Evolutionary conservation across 768 basidiomycete genomes (phyloP), one percentile per base, ranked within the genome.

Genomic region (Glaciozyma martinii): DNA sequence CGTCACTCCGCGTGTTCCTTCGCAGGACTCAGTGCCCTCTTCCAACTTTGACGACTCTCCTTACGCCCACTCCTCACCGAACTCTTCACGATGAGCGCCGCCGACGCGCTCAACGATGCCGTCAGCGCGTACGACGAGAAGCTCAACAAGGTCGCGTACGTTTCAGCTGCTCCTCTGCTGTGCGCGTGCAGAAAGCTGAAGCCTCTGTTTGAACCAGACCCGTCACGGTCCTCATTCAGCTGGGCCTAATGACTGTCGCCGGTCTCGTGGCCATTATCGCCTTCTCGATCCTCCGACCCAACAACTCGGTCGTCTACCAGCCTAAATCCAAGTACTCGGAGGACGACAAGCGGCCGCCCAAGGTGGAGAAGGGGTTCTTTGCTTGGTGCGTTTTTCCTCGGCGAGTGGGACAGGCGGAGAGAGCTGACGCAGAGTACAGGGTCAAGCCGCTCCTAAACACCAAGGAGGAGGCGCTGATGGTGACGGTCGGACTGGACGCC

Each of bases 401-500:
- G 27, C 3, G 1, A 25, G 21, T 29, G 40, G 40, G n/a, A 19
- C n/a, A n/a, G 7, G 5, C 9, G 47, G 29, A 25, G 3, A 13
- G 25, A 50, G 49, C 49, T 50, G 49, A 50, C 4, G 49, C 9
- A 23, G 37, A n/a, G 37, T 23, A 5, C 58, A 65, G 63, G 70
- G 53, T 74, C 27, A 19, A 27, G 40, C 72, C 74, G 3, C 62
- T 73, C 12, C 16, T 68, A 19, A 47, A 49, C 4, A 63, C 64
- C n/a, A 60, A 59, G 12, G 74, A 74, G 59, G 61, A 53, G 29
- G 66, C 65, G 18, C 55, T 74, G 63, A 65, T 73, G 33, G 85
- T 88, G 71, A 88, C 88, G 76, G 79, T 89, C 76, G 94, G 94
- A 32, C 84, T 95, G 15, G 95, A 99, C 74, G 94, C 93, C 0